Evolutionary conservation across 2,329 filamentous ascomycete species (phyloP), one percentile per base, ranked within the genome.

Genomic region (Catunica adiposa): DNA sequence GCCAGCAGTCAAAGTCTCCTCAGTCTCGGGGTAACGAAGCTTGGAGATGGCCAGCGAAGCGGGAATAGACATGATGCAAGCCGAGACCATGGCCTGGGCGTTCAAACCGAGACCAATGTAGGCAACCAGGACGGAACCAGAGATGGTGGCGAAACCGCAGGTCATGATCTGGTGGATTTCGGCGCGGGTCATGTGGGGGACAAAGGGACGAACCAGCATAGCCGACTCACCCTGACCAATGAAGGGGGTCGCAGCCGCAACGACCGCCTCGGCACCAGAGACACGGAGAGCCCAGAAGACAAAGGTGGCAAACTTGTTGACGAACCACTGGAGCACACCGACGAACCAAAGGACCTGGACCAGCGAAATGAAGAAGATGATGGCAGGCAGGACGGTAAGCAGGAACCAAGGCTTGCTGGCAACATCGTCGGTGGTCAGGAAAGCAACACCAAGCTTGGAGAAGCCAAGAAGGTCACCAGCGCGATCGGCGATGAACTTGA

Each of bases 311-410:
- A 92, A 86, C 69, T 95, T 95, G 62, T 75, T 73, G 64, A 95
- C 80, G 69, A 89, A 87, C 89, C 89, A 95, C 70, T 94, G 89
- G 54, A 95, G 71, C 60, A 89, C 74, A 1, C 84, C 85, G 62
- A 82, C 75, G 72, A 89, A 84, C 72, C 86, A 94, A 46, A 94
- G 69, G 14, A 95, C 78, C 69, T 94, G 86, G 25, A 94, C 87
- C n/a, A 95, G 74, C 1, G 89, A 81, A 58, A 95, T 85, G 79
- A 96, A 95, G 79, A 95, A 96, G 71, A 95, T 87, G 69, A 96
- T 94, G 63, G 89, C 82, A 0, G 89, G 88, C n/a, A 94, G 76
- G 60, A 94, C 88, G 52, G 75, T 72, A 52, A 84, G 75, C 60
- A 95, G 74, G 77, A 94, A 95, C 77, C 77, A 88, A 3, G 63